Evolutionary conservation across 352 stramenopile species (phyloP), one percentile per base, ranked within the genome.

Genomic region (Pythium diclinum): DNA sequence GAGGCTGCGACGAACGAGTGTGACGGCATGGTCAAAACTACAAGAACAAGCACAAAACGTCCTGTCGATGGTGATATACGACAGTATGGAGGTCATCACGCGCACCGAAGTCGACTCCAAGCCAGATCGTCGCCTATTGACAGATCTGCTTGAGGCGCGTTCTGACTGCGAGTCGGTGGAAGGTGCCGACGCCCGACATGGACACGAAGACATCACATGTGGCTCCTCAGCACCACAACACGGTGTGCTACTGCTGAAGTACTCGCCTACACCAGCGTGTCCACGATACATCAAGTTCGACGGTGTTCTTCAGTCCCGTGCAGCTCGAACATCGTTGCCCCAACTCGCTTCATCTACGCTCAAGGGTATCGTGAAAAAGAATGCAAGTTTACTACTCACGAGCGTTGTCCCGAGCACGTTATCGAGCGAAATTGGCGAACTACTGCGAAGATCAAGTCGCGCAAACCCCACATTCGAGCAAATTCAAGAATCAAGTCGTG

Each of bases 301-400:
- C 10, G 54, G 61, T 8, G 19, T 68, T 5, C 19, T 68, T 1
- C 51, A 48, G 13, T 8, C n/a, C 6, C 8, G 1, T 21, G 19
- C 6, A 25, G 17, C 17, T 16, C 25, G 10, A 48, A 21, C n/a
- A 3, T 33, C 56, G 6, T 13, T 64, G 21, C 17, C 8, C 30
- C 19, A 40, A 19, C 9, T 46, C 6, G 63, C 49, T 19, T 61
- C 28, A 16, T 46, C 36, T 0, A 56, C 56, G 16, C 53, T 58
- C 42, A 69, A 69, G 32, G n/a, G 14, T 0, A 36, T 64, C 17
- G 34, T 57, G 25, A 69, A 64, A 49, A 69, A 61, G 30, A 69
- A 69, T 44, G 63, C 56, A 0, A 64, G 56, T 21, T 16, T 63
- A 21, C 6, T 70, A 3, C 38, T 65, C 0, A 8, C 14, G 1